Conservation (phyloP, 495 filamentous ascomycete species). For the Parathielavia hyrcaniae region DNA sequence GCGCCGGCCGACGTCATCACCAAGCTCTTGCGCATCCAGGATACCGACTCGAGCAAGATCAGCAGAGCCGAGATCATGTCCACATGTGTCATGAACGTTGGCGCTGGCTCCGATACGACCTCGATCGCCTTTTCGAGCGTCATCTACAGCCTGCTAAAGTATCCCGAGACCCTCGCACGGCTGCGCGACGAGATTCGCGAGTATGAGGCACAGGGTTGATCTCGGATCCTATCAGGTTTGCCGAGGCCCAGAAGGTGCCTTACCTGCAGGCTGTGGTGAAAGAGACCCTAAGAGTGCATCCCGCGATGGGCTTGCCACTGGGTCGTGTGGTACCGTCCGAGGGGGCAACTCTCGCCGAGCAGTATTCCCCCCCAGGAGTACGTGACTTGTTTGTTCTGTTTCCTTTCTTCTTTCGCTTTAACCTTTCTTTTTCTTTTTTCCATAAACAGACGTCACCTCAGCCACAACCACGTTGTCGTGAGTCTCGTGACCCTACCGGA, state of each 20-base stretch:
- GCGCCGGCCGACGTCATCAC: slow-evolving; percentile 4
- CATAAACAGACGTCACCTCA: too few relatives aligned
- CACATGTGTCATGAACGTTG: slow-evolving; percentile 39
- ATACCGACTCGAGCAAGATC: neutral
- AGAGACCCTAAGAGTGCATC: slow-evolving; percentile 56
- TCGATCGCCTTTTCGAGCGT: slow-evolving; percentile 46
- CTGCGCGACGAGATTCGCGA: slow-evolving; percentile 41
- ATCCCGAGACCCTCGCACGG: slow-evolving; percentile 33
- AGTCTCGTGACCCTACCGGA: too few relatives aligned
- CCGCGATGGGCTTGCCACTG: slow-evolving; percentile 47
- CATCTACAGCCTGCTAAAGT: slow-evolving; percentile 45
- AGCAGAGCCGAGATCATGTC: neutral
- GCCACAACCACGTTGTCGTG: too few relatives aligned
- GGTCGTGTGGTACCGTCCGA: slow-evolving; percentile 51
- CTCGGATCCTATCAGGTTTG: neutral
- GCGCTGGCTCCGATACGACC: slow-evolving; percentile 53
- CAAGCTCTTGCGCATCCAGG: neutral
- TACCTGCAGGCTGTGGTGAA: slow-evolving; percentile 63
- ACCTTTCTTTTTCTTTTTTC: neutral
- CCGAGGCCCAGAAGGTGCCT: slow-evolving; percentile 29
- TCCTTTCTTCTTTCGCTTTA: neutral
- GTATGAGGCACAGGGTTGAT: neutral
- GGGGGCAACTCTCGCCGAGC: slow-evolving; percentile 48
- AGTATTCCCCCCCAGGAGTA: too few relatives aligned
- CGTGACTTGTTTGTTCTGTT: too few relatives aligned